Evolutionary conservation across 2,329 filamentous ascomycete genomes (phyloP).

Genomic region (Ophiostoma quercus): DNA sequence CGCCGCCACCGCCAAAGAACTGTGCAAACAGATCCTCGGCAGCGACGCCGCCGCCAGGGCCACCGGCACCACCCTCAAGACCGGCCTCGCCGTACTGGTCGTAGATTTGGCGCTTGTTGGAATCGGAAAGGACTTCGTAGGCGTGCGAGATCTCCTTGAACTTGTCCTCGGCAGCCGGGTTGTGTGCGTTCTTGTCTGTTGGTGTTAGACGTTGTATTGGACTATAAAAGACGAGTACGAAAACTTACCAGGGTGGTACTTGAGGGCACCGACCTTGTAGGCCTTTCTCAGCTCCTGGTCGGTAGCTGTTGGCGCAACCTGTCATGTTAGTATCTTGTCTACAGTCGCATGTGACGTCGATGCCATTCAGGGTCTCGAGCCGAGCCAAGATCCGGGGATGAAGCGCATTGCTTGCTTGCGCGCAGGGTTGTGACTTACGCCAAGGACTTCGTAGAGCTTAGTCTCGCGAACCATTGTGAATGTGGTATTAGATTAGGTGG

Average conservation of each 20-base stretch:
- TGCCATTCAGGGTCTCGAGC: background rate
- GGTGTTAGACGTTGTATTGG: background rate
- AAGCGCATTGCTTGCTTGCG: background rate
- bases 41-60: constrained; percentile 70
- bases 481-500: background rate
- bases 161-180: constrained; percentile 89
- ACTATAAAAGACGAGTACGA: background rate
- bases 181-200: constrained; percentile 91
- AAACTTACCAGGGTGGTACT: constrained; percentile 72
- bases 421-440: constrained; percentile 49
- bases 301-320: constrained; percentile 74
- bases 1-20: constrained; percentile 69
- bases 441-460: constrained; percentile 72
- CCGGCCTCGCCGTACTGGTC: constrained; percentile 98
- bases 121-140: constrained; percentile 89
- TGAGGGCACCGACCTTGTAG: constrained; percentile 77
- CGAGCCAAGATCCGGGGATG: background rate
- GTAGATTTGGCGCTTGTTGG: constrained; percentile 86
- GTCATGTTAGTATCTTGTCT: background rate
- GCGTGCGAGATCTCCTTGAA: constrained; percentile 97
- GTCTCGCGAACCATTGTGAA: constrained; percentile 71
- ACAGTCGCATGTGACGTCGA: background rate
- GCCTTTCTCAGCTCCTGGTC: constrained; percentile 87
- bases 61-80: constrained; percentile 78
- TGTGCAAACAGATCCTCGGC: constrained; percentile 95